Conservation (phyloP, 2,329 filamentous ascomycete species). For the Colletotrichum ledebouriae region DNA sequence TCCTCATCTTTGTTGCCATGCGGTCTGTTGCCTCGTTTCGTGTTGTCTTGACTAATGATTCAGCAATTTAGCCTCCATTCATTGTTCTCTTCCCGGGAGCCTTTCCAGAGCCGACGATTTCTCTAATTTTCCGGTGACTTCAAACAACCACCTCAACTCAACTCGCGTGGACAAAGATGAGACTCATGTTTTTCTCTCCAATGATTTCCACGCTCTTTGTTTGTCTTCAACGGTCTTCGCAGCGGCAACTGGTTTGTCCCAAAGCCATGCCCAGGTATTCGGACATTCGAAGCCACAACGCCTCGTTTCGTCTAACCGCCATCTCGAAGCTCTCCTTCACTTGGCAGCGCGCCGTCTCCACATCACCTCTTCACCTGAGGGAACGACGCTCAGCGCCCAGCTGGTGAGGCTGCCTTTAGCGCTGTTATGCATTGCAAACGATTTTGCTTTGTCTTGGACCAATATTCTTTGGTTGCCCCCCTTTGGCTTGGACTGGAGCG, state of each 20-base stretch:
- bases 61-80: slow-evolving; percentile 8
- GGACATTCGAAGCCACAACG: slow-evolving; percentile 5
- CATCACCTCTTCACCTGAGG: slow-evolving; percentile 8
- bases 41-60: slow-evolving; percentile 6
- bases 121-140: not conserved
- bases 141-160: not conserved
- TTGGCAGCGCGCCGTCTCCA: slow-evolving; percentile 30
- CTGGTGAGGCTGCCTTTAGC: slow-evolving; percentile 19
- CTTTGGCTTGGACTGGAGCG: not conserved
- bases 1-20: slow-evolving; percentile 1
- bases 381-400: slow-evolving; percentile 9
- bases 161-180: slow-evolving; percentile 11
- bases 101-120: slow-evolving; percentile 7
- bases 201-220: not conserved
- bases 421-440: not conserved
- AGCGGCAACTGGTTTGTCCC: slow-evolving; percentile 1
- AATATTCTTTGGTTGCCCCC: not conserved
- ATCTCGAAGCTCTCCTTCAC: not conserved
- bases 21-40: slow-evolving; percentile 14
- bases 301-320: slow-evolving; percentile 7
- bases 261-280: slow-evolving; percentile 10
- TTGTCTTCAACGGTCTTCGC: not conserved
- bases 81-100: not conserved
- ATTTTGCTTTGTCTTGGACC: slow-evolving; percentile 24
- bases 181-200: not conserved